phyloP scores from a whole-genome alignment of 192 early-diverging fungal species.

The Umbelopsis isabellina region DNA sequence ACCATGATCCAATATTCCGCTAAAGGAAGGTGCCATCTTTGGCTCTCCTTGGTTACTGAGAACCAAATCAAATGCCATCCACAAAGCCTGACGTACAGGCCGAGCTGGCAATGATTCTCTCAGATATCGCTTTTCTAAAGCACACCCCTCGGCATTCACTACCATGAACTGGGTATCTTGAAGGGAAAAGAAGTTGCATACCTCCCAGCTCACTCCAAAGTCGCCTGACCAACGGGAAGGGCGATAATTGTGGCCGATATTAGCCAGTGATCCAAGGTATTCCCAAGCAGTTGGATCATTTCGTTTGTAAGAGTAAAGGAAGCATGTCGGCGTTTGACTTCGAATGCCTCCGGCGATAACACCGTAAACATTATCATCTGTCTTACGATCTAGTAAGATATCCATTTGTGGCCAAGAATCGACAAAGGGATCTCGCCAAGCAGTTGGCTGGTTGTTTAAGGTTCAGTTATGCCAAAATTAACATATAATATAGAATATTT shows the following conservation, averaged over 20 bases:
- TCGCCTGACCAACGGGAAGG: conserved; percentile 11
- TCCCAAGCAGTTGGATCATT: background rate
- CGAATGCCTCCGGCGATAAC: conserved; percentile 18
- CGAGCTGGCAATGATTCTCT: background rate
- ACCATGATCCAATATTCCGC: conserved; percentile 16
- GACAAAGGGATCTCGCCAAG: conserved; percentile 20
- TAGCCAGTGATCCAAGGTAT: conserved; percentile 2
- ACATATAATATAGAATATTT: background rate
- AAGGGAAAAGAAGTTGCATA: conserved; percentile 10
- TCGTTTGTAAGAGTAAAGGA: background rate
- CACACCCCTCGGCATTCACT: conserved; percentile 12
- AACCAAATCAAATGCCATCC: conserved; percentile 12
- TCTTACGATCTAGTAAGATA: conserved; percentile 6
- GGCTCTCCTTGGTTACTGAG: conserved; percentile 11
- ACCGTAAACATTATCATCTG: background rate
- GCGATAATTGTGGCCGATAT: background rate
- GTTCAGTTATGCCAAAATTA: background rate
- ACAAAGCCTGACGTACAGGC: conserved; percentile 6
- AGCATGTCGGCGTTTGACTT: background rate
- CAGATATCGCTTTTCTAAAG: background rate
- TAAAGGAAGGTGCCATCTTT: background rate
- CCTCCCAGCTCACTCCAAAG: conserved; percentile 19
- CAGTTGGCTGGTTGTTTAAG: conserved; percentile 5
- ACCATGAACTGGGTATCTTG: conserved; percentile 18
- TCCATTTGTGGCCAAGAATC: conserved; percentile 14